A percentile compares a stretch with the other conserved stretches of the same genome.
These are phyloP conservation scores for Hypericum androsaemum DNA, from an alignment of 345 rosid genomes.

Conservation along the genomic window DNA sequence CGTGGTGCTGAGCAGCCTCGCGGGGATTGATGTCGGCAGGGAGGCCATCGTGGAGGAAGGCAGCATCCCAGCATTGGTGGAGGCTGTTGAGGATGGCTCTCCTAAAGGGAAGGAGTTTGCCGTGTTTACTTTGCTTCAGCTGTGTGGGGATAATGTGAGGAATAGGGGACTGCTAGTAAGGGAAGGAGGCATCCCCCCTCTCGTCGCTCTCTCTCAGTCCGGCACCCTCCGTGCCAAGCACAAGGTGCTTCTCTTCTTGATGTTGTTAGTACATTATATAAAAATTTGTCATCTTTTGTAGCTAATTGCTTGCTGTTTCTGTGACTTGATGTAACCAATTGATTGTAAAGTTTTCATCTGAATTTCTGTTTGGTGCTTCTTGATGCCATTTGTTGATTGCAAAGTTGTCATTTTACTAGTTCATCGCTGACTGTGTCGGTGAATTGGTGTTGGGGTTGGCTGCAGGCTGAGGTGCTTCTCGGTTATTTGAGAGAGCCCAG, in stretches of 20 bases:
- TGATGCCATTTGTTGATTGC: neutral
- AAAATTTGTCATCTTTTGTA: neutral
- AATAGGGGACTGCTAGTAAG: slow-evolving; percentile 82
- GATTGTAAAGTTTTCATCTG: neutral
- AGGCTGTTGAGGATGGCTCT: slow-evolving; percentile 83
- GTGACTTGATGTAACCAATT: no score
- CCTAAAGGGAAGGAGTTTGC: slow-evolving; percentile 85
- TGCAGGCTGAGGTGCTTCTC: slow-evolving; percentile 89
- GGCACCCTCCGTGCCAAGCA: slow-evolving; percentile 70
- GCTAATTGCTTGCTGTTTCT: neutral
- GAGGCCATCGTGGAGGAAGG: slow-evolving; percentile 80
- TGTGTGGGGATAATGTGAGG: slow-evolving; percentile 62
- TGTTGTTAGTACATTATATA: no score
- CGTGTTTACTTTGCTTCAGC: slow-evolving; percentile 63
- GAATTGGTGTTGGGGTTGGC: slow-evolving; percentile 1
- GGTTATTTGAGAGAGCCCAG: slow-evolving; percentile 65
- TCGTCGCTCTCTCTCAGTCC: slow-evolving; percentile 80
- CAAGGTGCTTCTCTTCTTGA: no score
- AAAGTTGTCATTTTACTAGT: no score
- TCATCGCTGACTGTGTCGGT: neutral
- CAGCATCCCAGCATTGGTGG: slow-evolving; percentile 82
- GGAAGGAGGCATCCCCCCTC: slow-evolving; percentile 98
- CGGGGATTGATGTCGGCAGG: slow-evolving; percentile 60
- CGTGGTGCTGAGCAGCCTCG: slow-evolving; percentile 79
- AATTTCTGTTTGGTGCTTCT: neutral